Conservation (phyloP, 1,284 basidiomycete species). For the Moesziomyces globuligerus region DNA sequence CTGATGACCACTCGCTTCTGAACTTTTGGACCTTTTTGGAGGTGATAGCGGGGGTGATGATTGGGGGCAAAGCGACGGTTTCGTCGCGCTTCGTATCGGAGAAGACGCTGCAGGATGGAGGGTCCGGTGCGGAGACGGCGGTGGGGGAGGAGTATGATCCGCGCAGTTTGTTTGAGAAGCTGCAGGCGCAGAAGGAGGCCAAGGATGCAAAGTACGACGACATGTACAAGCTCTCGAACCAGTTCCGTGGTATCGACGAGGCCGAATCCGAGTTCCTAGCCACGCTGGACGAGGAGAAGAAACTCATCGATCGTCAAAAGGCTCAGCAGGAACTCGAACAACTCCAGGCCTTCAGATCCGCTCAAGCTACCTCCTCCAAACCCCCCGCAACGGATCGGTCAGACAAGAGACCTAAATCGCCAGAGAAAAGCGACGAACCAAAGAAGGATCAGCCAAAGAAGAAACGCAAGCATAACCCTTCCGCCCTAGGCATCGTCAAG, state of each 20-base stretch:
- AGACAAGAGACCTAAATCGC: too few species aligned
- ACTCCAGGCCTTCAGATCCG: slow-evolving; percentile 41
- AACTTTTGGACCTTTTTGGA: neutral
- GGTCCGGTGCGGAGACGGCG: neutral
- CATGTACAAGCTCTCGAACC: slow-evolving; percentile 59
- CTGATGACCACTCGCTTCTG: too few species aligned
- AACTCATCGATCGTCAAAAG: neutral
- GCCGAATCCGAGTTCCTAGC: slow-evolving; percentile 57
- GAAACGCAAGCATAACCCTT: too few species aligned
- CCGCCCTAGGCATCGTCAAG: too few species aligned
- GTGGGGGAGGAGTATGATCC: slow-evolving; percentile 42
- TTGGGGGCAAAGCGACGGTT: neutral
- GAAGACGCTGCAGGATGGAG: slow-evolving; percentile 6
- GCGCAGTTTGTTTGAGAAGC: slow-evolving; percentile 41
- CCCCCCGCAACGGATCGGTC: too few species aligned
- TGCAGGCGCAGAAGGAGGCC: slow-evolving; percentile 55
- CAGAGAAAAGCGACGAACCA: too few species aligned
- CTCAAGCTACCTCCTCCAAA: neutral
- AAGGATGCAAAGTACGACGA: slow-evolving; percentile 61
- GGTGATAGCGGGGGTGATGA: neutral
- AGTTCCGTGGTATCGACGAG: slow-evolving; percentile 64
- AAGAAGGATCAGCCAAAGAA: too few species aligned
- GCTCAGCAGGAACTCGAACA: slow-evolving; percentile 32
- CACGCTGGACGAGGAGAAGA: slow-evolving; percentile 35
- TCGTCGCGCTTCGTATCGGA: slow-evolving; percentile 40